Conservation (phyloP, 2,329 filamentous ascomycete species). For the Sphaerulina musiva region DNA sequence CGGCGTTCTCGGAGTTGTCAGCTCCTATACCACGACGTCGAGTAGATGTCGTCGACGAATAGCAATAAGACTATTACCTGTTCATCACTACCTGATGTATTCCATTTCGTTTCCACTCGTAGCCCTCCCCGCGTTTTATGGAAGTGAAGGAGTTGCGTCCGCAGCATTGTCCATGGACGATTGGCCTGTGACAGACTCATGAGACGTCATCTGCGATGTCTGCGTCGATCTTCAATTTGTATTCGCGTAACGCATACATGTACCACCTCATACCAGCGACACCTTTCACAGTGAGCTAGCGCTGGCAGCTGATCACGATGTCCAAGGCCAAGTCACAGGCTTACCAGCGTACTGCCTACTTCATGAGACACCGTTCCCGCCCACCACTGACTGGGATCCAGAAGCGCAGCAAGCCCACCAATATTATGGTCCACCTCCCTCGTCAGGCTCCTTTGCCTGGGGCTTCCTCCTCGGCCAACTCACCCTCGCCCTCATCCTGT, state of each 20-base stretch:
- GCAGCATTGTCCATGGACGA: neutral
- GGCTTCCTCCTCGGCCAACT: constrained; percentile 90
- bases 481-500: constrained; percentile 82
- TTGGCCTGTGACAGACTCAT: neutral
- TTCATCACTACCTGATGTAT: neutral
- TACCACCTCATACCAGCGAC: neutral
- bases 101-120: neutral
- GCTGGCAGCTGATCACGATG: constrained; percentile 22
- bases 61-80: neutral
- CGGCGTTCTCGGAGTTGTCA: constrained; percentile 11
- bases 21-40: constrained; percentile 1
- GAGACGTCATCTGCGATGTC: constrained; percentile 5
- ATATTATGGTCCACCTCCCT: constrained; percentile 19
- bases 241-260: neutral
- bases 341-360: constrained; percentile 23
- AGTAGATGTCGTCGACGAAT: constrained; percentile 1
- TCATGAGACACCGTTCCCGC: neutral
- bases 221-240: neutral
- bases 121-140: neutral
- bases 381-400: constrained; percentile 5
- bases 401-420: constrained; percentile 19
- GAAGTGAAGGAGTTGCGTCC: neutral
- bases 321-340: constrained; percentile 34
- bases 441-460: constrained; percentile 68
- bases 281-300: neutral